Evolutionary conservation across 108 stramenopile genomes (phyloP).

Genomic region (Fistulifera solaris): DNA sequence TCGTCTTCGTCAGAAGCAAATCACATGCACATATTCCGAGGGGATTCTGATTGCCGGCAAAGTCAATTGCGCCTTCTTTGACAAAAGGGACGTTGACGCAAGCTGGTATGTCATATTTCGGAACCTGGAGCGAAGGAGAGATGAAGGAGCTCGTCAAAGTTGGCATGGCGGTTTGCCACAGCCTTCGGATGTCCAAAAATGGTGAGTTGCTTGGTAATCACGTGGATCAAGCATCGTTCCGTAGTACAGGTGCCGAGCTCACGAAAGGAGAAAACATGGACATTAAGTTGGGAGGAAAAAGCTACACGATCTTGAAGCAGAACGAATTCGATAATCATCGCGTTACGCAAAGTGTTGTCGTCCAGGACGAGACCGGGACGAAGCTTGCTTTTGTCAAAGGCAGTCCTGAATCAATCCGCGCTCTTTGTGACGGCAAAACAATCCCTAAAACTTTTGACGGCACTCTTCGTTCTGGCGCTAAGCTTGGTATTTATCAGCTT

Average conservation of each 20-base stretch:
- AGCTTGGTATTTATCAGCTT: constrained; percentile 45
- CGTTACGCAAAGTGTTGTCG: constrained; percentile 60
- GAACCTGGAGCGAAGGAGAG: not conserved
- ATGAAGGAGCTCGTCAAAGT: constrained; percentile 4
- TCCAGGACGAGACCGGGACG: constrained; percentile 16
- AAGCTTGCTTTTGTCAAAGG: constrained; percentile 40
- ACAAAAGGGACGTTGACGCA: constrained; percentile 75
- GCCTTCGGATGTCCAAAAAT: constrained; percentile 16
- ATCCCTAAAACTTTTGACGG: constrained; percentile 39
- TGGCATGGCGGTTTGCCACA: constrained; percentile 53
- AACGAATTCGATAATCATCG: constrained; percentile 57
- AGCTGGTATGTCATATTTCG: constrained; percentile 49
- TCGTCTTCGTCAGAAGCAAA: constrained; percentile 38
- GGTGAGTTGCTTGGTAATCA: constrained; percentile 42
- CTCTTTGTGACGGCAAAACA: constrained; percentile 25
- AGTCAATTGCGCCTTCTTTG: constrained; percentile 59
- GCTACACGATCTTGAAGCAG: constrained; percentile 31
- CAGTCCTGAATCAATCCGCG: constrained; percentile 38
- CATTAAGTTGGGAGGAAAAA: constrained; percentile 10
- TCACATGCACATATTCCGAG: constrained; percentile 58
- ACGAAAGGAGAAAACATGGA: constrained; percentile 16
- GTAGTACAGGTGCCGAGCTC: not conserved
- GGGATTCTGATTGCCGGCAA: constrained; percentile 75
- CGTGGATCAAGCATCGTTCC: constrained; percentile 34
- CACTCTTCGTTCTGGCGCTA: constrained; percentile 22